Base-by-base conservation (phyloP, 306 rosid genomes). In the Prunus davidiana region DNA sequence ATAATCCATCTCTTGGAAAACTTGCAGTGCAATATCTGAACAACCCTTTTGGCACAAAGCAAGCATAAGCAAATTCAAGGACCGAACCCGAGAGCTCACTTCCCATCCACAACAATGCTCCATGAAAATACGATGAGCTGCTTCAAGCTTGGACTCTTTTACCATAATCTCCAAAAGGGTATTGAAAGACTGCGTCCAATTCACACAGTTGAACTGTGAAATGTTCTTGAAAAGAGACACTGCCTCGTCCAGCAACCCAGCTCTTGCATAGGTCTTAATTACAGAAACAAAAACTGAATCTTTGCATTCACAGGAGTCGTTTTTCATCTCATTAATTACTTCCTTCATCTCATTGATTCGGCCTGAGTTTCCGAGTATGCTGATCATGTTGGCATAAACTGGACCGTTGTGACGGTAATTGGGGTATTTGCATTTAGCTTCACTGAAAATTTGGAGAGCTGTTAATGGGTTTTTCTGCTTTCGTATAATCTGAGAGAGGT, bases 161-260 rank as follows among this genome's bases (percentile, higher is more conserved):
- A 85, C 79, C 81, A 79, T 71, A 47, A 82, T 76, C 77, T 85
- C 68, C 84, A 85, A 74, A 60, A 85, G 72, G 43, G 84, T 79
- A 76, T 82, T 79, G 78, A 85, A 82, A 65, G 84, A 79, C 47
- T 76, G 76, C 12, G 86, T 85, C 86, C 86, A 79, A 62, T 85
- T 79, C 45, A 76, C 76, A 65, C 83, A 85, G 76, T 85, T 82
- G 75, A 82, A 85, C 52, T 76, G 6, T 6, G 73, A 67, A 69
- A 85, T 69, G 47, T 71, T 77, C 69, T 73, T 85, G 22, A 85
- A 85, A 13, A 82, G 73, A 51, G 80, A 73, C 65, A 76, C 58
- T 15, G 81, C 84, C 45, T 85, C 84, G 24, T 79, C 73, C 11
- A 75, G 66, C 67, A 79, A 69, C 28, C 86, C 84, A 54, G 73